phyloP scores from a whole-genome alignment of 2,329 filamentous ascomycete species.

The Acrodontium crateriforme region DNA sequence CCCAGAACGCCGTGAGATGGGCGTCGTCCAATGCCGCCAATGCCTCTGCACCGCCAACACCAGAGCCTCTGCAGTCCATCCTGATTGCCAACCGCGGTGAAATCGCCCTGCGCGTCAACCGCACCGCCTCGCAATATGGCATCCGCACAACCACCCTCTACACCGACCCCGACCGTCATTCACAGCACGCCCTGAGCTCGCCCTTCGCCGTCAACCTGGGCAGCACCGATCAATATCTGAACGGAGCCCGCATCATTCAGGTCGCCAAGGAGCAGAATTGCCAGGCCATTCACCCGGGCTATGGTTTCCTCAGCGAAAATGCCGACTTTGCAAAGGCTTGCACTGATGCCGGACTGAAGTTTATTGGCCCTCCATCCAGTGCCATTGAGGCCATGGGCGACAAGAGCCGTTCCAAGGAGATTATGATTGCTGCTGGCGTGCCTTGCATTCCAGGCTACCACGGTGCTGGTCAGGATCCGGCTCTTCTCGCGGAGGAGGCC shows the following conservation, averaged over 20 bases:
- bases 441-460: slow-evolving; percentile 96
- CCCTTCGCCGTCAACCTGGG: slow-evolving; percentile 76
- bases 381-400: slow-evolving; percentile 78
- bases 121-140: slow-evolving; percentile 74
- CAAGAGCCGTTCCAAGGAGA: slow-evolving; percentile 84
- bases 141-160: slow-evolving; percentile 91
- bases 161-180: slow-evolving; percentile 74
- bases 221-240: slow-evolving; percentile 72
- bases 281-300: slow-evolving; percentile 86
- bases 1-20: slow-evolving; percentile 11
- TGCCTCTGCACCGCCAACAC: slow-evolving; percentile 5
- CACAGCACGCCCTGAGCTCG: slow-evolving; percentile 79
- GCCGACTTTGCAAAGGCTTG: slow-evolving; percentile 78
- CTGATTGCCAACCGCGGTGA: slow-evolving; percentile 95
- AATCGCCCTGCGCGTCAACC: slow-evolving; percentile 84
- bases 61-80: slow-evolving; percentile 43
- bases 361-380: slow-evolving; percentile 76
- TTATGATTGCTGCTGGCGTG: slow-evolving; percentile 90
- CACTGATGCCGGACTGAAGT: slow-evolving; percentile 77
- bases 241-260: slow-evolving; percentile 81
- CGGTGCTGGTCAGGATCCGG: slow-evolving; percentile 61
- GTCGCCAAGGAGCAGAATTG: slow-evolving; percentile 78
- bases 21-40: slow-evolving; percentile 10
- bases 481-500: slow-evolving; percentile 53
- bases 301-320: slow-evolving; percentile 91